These are phyloP conservation scores for Rhodotorula glutinis DNA, from an alignment of 1,284 basidiomycete genomes.

Conservation along the genomic window DNA sequence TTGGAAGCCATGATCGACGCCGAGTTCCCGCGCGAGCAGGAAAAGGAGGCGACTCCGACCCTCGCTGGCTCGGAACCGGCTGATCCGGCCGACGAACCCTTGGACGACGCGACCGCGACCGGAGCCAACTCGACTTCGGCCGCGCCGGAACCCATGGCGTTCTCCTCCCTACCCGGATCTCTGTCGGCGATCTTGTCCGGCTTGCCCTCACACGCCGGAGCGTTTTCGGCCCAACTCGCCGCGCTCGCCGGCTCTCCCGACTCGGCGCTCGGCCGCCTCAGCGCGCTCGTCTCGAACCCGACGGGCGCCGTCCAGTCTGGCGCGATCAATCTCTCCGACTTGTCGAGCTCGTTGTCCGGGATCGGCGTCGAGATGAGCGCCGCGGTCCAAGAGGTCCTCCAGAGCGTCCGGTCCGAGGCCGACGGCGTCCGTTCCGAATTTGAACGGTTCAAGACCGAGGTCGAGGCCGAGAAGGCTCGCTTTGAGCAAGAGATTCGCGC, in stretches of 20 bases:
- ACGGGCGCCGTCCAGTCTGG: background rate
- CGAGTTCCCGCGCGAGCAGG: background rate
- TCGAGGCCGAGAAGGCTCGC: background rate
- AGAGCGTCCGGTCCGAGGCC: conserved; percentile 14
- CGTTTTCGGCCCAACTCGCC: conserved; percentile 5
- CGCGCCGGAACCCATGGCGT: background rate
- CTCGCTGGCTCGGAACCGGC: background rate
- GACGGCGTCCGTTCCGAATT: conserved; percentile 10
- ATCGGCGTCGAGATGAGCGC: background rate
- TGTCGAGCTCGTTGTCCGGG: background rate
- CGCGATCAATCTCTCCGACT: conserved; percentile 6
- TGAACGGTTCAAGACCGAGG: background rate
- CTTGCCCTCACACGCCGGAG: conserved; percentile 3
- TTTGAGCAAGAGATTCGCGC: conserved; percentile 1
- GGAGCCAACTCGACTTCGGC: background rate
- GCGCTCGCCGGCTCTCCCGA: background rate
- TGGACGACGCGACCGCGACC: background rate
- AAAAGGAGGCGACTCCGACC: background rate
- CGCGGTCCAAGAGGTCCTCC: conserved; percentile 6
- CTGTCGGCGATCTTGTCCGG: conserved; percentile 2
- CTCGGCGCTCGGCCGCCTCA: conserved; percentile 13
- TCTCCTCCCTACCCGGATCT: conserved; percentile 4
- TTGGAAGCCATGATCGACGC: background rate
- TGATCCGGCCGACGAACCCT: conserved; percentile 4
- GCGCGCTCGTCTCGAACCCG: background rate